A percentile compares a stretch with the other conserved stretches of the same genome.
Conservation (phyloP, 345 rosid genomes). For the rapeseed (Brassica napus) region DNA sequence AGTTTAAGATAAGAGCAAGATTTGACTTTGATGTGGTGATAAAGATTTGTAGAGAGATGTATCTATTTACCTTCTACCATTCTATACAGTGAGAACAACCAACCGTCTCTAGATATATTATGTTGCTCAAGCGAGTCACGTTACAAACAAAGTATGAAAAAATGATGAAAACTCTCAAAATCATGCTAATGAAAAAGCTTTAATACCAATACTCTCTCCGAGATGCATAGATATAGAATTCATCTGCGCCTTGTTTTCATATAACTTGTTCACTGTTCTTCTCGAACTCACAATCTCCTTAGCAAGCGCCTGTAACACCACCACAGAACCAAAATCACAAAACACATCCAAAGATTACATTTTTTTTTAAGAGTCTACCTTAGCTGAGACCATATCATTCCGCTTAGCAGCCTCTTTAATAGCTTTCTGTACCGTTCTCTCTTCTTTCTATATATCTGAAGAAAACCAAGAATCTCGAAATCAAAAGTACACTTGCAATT, state of each 20-base stretch:
- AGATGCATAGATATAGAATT: conserved; percentile 96
- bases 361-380: conserved; percentile 41
- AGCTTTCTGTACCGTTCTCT: conserved; percentile 83
- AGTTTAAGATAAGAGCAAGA: conserved; percentile 6
- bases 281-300: conserved; percentile 77
- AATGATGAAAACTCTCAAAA: neutral
- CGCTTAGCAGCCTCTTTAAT: conserved; percentile 88
- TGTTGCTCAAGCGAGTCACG: conserved; percentile 52
- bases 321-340: neutral
- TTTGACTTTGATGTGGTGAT: neutral
- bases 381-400: conserved; percentile 87
- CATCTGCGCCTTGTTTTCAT: conserved; percentile 91
- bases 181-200: conserved; percentile 17
- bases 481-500: neutral
- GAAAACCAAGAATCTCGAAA: neutral
- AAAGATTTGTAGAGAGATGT: no score
- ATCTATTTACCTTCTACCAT: conserved; percentile 72
- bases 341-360: neutral
- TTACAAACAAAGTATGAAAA: neutral
- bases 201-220: conserved; percentile 91
- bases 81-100: conserved; percentile 87
- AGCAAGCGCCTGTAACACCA: conserved; percentile 54
- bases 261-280: conserved; percentile 73
- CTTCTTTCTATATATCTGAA: conserved; percentile 88
- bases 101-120: conserved; percentile 64